Evolutionary conservation across 441 rosid genomes (phyloP).

Genomic region (Isatis lusitanica): DNA sequence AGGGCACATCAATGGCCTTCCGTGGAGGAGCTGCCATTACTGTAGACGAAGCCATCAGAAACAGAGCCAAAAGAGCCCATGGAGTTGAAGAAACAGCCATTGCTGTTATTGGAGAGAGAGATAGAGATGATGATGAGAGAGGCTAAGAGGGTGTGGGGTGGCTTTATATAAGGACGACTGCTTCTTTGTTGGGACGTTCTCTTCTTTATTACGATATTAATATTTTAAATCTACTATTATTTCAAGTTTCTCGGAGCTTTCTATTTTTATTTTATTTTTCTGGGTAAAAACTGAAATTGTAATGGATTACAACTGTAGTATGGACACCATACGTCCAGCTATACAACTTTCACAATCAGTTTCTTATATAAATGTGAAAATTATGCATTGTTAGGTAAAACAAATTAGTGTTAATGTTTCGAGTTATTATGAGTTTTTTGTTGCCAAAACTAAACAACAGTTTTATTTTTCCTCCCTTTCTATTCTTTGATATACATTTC

Average conservation of each 20-base stretch:
- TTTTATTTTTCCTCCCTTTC: neutral
- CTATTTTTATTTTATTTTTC: neutral
- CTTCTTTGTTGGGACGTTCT: constrained; percentile 11
- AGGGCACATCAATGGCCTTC: constrained; percentile 67
- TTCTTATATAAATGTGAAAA: constrained; percentile 9
- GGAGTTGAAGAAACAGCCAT: constrained; percentile 27
- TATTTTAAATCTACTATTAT: neutral
- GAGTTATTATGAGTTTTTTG: neutral
- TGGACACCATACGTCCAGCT: constrained; percentile 32
- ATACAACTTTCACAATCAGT: constrained; percentile 27
- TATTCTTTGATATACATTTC: neutral
- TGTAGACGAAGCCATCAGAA: constrained; percentile 41
- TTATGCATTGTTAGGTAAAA: neutral
- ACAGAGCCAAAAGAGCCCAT: constrained; percentile 46
- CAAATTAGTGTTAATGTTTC: neutral
- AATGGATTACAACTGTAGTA: constrained; percentile 37
- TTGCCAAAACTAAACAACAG: neutral
- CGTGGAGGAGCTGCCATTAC: constrained; percentile 54
- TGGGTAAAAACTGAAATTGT: neutral
- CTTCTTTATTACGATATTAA: constrained; percentile 11
- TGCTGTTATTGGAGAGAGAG: constrained; percentile 2
- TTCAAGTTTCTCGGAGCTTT: constrained; percentile 29
- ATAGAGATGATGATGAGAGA: constrained; percentile 22
- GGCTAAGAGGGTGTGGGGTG: neutral
- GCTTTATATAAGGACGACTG: constrained; percentile 28